These are phyloP conservation scores for Monosporozyma aerobia DNA, from an alignment of 805 yeast genomes.

Conservation along the genomic window DNA sequence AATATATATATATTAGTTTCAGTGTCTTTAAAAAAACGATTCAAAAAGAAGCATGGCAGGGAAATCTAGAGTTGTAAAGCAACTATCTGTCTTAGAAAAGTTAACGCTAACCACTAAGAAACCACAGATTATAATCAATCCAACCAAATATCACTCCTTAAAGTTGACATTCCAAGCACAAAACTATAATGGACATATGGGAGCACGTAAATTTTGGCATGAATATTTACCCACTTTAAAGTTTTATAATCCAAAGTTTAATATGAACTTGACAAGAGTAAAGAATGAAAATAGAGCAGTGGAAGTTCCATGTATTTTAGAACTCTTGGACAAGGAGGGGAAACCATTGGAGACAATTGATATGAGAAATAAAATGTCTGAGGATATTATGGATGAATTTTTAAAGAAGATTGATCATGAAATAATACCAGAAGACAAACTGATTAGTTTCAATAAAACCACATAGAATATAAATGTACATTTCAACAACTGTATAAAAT, in stretches of 20 bases:
- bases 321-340: conserved; percentile 15
- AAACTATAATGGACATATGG: conserved; percentile 48
- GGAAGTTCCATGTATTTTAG: conserved; percentile 24
- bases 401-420: conserved; percentile 44
- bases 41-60: neutral
- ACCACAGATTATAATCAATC: conserved; percentile 23
- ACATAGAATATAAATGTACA: neutral
- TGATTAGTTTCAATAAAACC: conserved; percentile 20
- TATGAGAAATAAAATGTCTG: conserved; percentile 41
- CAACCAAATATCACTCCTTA: conserved; percentile 26
- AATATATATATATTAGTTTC: neutral
- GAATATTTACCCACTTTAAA: conserved; percentile 63
- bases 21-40: neutral
- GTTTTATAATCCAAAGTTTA: conserved; percentile 71
- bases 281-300: conserved; percentile 23
- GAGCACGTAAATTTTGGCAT: conserved; percentile 70
- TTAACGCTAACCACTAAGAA: conserved; percentile 21
- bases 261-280: conserved; percentile 52
- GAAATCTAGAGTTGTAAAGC: conserved; percentile 23
- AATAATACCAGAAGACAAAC: conserved; percentile 37
- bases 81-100: conserved; percentile 20
- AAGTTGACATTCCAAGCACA: conserved; percentile 45
- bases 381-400: conserved; percentile 49
- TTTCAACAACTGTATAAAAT: neutral
- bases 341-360: conserved; percentile 34